Evolutionary conservation across 768 basidiomycete species (phyloP), one percentile per base, ranked within the genome.

Genomic region (Boletus sp.): DNA sequence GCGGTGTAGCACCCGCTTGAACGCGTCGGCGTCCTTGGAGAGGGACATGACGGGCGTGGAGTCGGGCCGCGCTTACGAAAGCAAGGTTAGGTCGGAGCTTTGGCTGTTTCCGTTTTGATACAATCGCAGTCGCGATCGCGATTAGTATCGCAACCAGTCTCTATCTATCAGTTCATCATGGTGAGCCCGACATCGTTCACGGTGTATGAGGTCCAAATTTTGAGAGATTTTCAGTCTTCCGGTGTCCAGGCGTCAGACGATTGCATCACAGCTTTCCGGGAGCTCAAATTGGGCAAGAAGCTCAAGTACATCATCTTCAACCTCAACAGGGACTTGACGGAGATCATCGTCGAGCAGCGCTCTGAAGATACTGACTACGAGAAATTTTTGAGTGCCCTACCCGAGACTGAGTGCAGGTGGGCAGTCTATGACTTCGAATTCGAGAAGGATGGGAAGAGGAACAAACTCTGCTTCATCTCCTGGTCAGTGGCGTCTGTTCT

Each of bases 401-500:
- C 95, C 0, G 81, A 82, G 66, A 55, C 58, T 9, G 80, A 88
- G 63, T 90, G 88, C 68, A 77, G 87, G 74, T 99, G 85, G 84
- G 95, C 88, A 15, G 81, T 98, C 32, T 96, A 93, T 69, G 94
- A 98, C 70, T 86, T 95, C 52, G 86, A 90, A 67, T 98, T 79
- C 65, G 80, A 87, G 77, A 84, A 80, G 55, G 87, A 78, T 13
- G 88, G 78, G 44, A 85, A 81, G 74, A 82, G 95, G 73, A 93
- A 87, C 79, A 98, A 98, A 78, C 77, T 98, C 59, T 73, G 76
- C 60, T 97, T 98, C 70, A 65, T 83, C 73, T 81, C 85, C 43
- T 99, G 97, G 96, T 97, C 69, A 71, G 88, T 83, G 15, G 56
- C 56, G 42, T 55, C 37, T 23, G 11, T n/a, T 44, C 17, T 10